Evolutionary conservation across 2,329 filamentous ascomycete genomes (phyloP).

Genomic region (Metarhizium sp.): DNA sequence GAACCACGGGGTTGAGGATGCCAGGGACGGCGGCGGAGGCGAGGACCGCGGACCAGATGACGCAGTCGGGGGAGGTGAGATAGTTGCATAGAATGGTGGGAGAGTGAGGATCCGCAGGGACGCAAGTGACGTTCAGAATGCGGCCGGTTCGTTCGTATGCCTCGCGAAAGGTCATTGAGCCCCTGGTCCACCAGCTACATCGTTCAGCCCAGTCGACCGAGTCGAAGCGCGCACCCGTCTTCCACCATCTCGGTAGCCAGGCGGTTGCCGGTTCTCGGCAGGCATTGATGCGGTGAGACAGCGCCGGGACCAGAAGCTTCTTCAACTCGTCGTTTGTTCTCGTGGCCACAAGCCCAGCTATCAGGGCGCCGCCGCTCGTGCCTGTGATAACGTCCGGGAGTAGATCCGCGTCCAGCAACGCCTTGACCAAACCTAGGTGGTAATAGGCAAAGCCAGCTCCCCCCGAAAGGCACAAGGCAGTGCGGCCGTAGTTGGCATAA

Average conservation of each 20-base stretch:
- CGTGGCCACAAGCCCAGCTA: slow-evolving; percentile 80
- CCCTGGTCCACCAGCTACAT: slow-evolving; percentile 82
- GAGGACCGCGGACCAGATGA: slow-evolving; percentile 94
- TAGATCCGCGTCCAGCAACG: slow-evolving; percentile 74
- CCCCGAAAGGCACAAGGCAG: slow-evolving; percentile 85
- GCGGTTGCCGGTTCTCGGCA: slow-evolving; percentile 68
- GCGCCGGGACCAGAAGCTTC: slow-evolving; percentile 70
- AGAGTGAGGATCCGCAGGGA: slow-evolving; percentile 90
- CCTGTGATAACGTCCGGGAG: slow-evolving; percentile 93
- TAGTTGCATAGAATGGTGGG: slow-evolving; percentile 91
- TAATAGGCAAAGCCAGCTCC: slow-evolving; percentile 95
- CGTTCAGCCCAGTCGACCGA: slow-evolving; percentile 81
- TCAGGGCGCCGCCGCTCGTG: slow-evolving; percentile 85
- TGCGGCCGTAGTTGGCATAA: slow-evolving; percentile 83
- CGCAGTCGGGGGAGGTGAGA: slow-evolving; percentile 88
- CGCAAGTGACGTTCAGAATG: slow-evolving; percentile 91
- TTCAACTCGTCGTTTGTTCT: slow-evolving; percentile 88
- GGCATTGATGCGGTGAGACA: slow-evolving; percentile 77
- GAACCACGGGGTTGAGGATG: slow-evolving; percentile 88
- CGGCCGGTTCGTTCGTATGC: slow-evolving; percentile 90
- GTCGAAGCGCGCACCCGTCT: slow-evolving; percentile 88
- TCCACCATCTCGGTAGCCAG: slow-evolving; percentile 83
- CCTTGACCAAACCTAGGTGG: slow-evolving; percentile 87
- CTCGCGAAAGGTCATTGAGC: slow-evolving; percentile 89
- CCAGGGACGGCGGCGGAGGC: slow-evolving; percentile 93